A percentile compares a stretch with the other conserved stretches of the same genome.
These are phyloP conservation scores for Dactylellina haptotyla DNA, from an alignment of 2,329 filamentous ascomycete species.

Conservation along the genomic window DNA sequence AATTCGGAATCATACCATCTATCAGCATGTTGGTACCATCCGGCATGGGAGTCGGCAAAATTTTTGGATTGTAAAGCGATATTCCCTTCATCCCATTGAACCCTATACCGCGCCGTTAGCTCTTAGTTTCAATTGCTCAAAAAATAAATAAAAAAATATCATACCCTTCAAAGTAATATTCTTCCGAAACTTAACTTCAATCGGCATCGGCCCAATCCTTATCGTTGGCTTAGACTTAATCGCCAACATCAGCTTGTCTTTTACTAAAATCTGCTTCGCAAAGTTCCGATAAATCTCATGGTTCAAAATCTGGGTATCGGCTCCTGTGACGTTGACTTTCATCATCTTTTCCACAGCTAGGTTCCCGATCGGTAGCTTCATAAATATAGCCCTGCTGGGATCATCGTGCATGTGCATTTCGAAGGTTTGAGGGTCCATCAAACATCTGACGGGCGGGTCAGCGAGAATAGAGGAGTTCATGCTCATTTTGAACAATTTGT, in stretches of 20 bases:
- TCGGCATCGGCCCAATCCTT: constrained; percentile 65
- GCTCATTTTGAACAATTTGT: constrained; percentile 65
- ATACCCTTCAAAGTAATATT: constrained; percentile 65
- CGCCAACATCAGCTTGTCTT: constrained; percentile 66
- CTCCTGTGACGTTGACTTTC: constrained; percentile 67
- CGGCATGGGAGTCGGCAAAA: constrained; percentile 62
- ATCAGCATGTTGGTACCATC: constrained; percentile 71
- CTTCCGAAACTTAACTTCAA: constrained; percentile 69
- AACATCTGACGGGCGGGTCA: constrained; percentile 64
- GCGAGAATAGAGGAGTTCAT: constrained; percentile 69
- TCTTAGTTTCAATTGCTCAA: background rate
- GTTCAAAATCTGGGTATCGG: constrained; percentile 64
- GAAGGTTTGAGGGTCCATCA: constrained; percentile 59
- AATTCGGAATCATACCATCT: constrained; percentile 71
- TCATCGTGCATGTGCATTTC: constrained; percentile 68
- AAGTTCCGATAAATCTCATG: constrained; percentile 67
- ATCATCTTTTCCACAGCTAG: constrained; percentile 66
- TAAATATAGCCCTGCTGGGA: constrained; percentile 62
- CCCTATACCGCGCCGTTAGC: constrained; percentile 8
- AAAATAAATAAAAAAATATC: background rate
- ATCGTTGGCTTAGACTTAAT: constrained; percentile 67
- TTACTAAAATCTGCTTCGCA: constrained; percentile 68
- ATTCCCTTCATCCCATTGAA: constrained; percentile 70
- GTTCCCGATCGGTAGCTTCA: constrained; percentile 66
- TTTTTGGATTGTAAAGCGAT: constrained; percentile 65